Evolutionary conservation across 2,329 filamentous ascomycete genomes (phyloP).

Genomic region (Chaetomium sp.): DNA sequence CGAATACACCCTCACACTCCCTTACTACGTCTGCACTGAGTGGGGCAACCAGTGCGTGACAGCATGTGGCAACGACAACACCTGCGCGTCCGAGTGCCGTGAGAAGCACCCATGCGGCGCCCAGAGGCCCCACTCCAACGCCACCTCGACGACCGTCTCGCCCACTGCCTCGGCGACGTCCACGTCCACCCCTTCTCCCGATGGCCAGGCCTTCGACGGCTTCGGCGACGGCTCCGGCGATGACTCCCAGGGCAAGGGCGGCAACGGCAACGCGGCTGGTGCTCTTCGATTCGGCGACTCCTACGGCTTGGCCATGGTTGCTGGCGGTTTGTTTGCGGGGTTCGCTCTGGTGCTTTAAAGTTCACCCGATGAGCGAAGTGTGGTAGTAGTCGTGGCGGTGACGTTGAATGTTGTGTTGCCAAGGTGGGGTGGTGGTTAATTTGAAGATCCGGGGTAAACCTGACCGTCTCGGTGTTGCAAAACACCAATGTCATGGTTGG

Average conservation of each 20-base stretch:
- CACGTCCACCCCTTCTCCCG: slow-evolving; percentile 28
- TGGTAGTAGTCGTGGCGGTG: neutral
- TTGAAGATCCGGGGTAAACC: no score
- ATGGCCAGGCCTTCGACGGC: slow-evolving; percentile 34
- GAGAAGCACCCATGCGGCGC: slow-evolving; percentile 68
- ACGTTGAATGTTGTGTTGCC: neutral
- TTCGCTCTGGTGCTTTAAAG: slow-evolving; percentile 37
- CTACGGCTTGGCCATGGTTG: slow-evolving; percentile 22
- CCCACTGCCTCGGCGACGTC: slow-evolving; percentile 37
- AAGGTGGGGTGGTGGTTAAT: neutral
- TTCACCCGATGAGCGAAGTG: neutral
- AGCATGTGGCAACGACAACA: slow-evolving; percentile 48
- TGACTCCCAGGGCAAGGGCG: neutral
- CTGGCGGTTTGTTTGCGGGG: slow-evolving; percentile 25
- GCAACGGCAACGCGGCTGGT: slow-evolving; percentile 13
- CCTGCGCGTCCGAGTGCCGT: slow-evolving; percentile 56
- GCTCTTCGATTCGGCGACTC: slow-evolving; percentile 29
- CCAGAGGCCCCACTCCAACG: slow-evolving; percentile 48
- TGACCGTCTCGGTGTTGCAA: no score
- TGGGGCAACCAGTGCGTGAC: slow-evolving; percentile 63
- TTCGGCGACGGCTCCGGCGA: slow-evolving; percentile 15
- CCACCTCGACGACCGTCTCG: slow-evolving; percentile 47
- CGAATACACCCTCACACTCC: slow-evolving; percentile 71
- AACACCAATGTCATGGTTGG: neutral
- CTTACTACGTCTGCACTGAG: slow-evolving; percentile 68